Conservation (phyloP, 2,329 filamentous ascomycete genomes). For the Fusarium sacchari region DNA sequence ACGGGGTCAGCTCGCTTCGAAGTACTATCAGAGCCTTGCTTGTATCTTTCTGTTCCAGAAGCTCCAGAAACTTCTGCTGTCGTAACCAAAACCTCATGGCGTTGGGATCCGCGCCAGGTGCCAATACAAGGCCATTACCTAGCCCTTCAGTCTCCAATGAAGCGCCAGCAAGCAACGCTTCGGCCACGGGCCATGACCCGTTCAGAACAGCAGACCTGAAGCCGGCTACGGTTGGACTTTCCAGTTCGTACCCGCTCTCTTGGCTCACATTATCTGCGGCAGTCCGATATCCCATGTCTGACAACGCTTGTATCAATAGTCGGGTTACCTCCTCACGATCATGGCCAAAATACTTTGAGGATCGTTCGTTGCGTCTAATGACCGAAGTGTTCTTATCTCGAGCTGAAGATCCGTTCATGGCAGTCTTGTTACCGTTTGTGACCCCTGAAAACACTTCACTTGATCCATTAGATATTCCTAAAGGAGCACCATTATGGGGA, state of each 20-base stretch:
- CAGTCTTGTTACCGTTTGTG: slow-evolving; percentile 61
- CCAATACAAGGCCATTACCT: slow-evolving; percentile 75
- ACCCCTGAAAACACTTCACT: slow-evolving; percentile 45
- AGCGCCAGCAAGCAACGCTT: slow-evolving; percentile 76
- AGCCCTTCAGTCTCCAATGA: slow-evolving; percentile 48
- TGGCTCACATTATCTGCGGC: slow-evolving; percentile 79
- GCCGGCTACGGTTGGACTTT: slow-evolving; percentile 85
- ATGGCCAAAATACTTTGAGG: slow-evolving; percentile 77
- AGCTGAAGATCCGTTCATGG: slow-evolving; percentile 65
- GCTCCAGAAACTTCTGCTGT: slow-evolving; percentile 94
- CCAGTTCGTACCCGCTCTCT: slow-evolving; percentile 88
- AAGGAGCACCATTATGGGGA: slow-evolving; percentile 66
- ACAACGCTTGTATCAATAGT: slow-evolving; percentile 89
- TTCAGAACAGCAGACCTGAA: slow-evolving; percentile 83
- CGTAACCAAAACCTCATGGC: slow-evolving; percentile 89
- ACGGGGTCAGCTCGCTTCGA: slow-evolving; percentile 84
- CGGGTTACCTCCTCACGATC: slow-evolving; percentile 92
- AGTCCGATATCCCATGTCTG: slow-evolving; percentile 84
- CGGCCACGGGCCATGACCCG: slow-evolving; percentile 87
- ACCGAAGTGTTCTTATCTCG: slow-evolving; percentile 39
- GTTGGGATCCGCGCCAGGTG: slow-evolving; percentile 77
- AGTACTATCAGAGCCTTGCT: slow-evolving; percentile 82
- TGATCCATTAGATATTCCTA: slow-evolving; percentile 55
- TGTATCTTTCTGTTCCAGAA: slow-evolving; percentile 81
- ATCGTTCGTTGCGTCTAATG: slow-evolving; percentile 18